A percentile compares a stretch with the other conserved stretches of the same genome.
Evolutionary conservation across 805 yeast species (phyloP).

Genomic region (Candida coleopterorum): DNA sequence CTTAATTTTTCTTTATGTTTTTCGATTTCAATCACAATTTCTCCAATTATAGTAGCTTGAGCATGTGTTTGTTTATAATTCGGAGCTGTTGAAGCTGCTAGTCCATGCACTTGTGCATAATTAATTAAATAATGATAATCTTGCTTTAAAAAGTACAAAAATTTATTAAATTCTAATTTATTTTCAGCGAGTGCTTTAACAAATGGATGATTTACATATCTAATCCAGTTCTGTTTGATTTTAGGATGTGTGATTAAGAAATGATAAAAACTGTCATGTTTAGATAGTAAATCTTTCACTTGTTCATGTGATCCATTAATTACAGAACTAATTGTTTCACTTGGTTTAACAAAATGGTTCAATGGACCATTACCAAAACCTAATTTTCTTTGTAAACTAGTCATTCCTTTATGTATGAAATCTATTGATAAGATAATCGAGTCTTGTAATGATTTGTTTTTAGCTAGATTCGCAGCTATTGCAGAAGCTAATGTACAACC

Average conservation of each 20-base stretch:
- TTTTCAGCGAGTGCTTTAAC: constrained; percentile 50
- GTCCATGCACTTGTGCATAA: constrained; percentile 61
- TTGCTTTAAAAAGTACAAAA: constrained; percentile 53
- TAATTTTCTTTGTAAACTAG: constrained; percentile 36
- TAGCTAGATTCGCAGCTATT: constrained; percentile 70
- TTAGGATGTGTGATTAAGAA: constrained; percentile 54
- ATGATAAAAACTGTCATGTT: constrained; percentile 15
- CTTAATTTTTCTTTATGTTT: constrained; percentile 50
- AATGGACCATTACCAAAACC: constrained; percentile 70
- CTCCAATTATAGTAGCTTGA: constrained; percentile 46
- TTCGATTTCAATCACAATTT: constrained; percentile 51
- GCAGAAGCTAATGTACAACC: constrained; percentile 87
- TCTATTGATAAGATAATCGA: constrained; percentile 56
- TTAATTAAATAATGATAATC: constrained; percentile 68
- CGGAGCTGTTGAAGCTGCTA: constrained; percentile 62
- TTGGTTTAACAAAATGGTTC: constrained; percentile 52
- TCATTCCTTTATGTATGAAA: constrained; percentile 64
- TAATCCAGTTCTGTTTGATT: constrained; percentile 52
- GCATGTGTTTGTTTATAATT: constrained; percentile 45
- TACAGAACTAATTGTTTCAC: constrained; percentile 7
- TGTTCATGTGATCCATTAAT: constrained; percentile 6
- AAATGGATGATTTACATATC: constrained; percentile 60
- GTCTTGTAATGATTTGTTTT: constrained; percentile 38
- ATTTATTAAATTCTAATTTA: constrained; percentile 44
- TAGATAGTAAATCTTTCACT: neutral